Evolutionary conservation across 176 grass and related monocot genomes (phyloP), one percentile per base, ranked within the genome.

Genomic region (Miscanthus lutarioriparius): DNA sequence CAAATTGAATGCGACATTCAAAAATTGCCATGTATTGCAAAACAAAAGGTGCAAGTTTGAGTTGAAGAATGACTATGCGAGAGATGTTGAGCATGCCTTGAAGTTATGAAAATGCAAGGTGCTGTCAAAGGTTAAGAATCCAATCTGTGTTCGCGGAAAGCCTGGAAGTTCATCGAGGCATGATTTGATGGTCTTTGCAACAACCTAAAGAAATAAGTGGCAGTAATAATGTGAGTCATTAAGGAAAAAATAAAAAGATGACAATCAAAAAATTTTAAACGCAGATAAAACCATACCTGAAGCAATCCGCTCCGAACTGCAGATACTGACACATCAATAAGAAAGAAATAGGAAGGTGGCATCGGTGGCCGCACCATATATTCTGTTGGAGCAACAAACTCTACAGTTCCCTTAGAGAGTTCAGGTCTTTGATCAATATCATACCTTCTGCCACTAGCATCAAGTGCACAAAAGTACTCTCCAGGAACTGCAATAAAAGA

Each of bases 331-430:
- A 96, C 97, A 89, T 99, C 91, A 41, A 99, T 94, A 75, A 99
- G 86, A 78, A 99, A 99, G 88, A 99, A 99, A 86, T 94, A 99
- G 38, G 86, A 90, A 25, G 97, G 97, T 2, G 93, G 93, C 97
- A 99, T 99, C 48, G 97, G 97, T 58, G 97, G 93, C 86, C 97
- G 91, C 82, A 99, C 89, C 97, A 99, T 99, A 87, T 99, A 96
- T 84, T 99, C 97, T 63, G 97, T 95, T 41, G 97, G 86, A 84
- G 97, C 97, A 82, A 96, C 90, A 92, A 96, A 99, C 76, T 99
- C 97, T 44, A 99, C 90, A 78, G 91, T 99, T 88, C 97, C 97
- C 53, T 99, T 94, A 43, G 47, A 89, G 73, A 99, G 91, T 76
- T 99, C 97, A 83, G 93, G 97, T 76, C 97, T 88, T 89, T 99